Evolutionary conservation across 2,329 filamentous ascomycete species (phyloP).

Genomic region (Stachybotrys chartarum): DNA sequence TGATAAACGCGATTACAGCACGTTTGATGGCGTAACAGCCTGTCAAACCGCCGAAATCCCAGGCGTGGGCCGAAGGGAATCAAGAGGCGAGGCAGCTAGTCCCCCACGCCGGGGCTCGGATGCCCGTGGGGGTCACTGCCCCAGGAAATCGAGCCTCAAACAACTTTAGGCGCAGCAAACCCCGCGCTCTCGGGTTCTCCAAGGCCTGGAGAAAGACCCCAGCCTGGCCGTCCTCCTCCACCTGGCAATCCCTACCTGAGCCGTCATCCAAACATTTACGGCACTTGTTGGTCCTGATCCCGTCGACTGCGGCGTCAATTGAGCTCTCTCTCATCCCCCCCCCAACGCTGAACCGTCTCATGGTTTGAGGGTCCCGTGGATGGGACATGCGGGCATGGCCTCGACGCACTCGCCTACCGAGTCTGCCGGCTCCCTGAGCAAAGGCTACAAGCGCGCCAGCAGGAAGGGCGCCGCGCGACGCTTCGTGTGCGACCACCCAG

Average conservation of each 20-base stretch:
- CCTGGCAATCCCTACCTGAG: neutral
- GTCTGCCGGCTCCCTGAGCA: neutral
- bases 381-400: constrained; percentile 7
- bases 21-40: too few species aligned
- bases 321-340: too few species aligned
- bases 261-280: neutral
- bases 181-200: neutral
- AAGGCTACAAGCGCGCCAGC: constrained; percentile 42
- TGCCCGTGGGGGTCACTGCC: neutral
- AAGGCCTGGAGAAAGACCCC: neutral
- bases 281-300: neutral
- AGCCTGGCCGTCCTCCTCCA: neutral
- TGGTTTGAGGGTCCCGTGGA: neutral
- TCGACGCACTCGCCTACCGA: constrained; percentile 9
- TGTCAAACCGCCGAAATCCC: too few species aligned
- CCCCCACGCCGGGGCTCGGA: neutral
- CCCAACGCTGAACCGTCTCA: neutral
- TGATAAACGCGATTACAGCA: too few species aligned
- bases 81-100: neutral
- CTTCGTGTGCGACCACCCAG: constrained; percentile 60
- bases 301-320: neutral
- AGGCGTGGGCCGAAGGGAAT: too few species aligned
- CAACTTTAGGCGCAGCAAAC: neutral
- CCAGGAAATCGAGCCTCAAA: neutral
- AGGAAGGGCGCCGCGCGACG: constrained; percentile 41